Base-by-base conservation (phyloP, 2,329 filamentous ascomycete species). In the Colletotrichum orbiculare region DNA sequence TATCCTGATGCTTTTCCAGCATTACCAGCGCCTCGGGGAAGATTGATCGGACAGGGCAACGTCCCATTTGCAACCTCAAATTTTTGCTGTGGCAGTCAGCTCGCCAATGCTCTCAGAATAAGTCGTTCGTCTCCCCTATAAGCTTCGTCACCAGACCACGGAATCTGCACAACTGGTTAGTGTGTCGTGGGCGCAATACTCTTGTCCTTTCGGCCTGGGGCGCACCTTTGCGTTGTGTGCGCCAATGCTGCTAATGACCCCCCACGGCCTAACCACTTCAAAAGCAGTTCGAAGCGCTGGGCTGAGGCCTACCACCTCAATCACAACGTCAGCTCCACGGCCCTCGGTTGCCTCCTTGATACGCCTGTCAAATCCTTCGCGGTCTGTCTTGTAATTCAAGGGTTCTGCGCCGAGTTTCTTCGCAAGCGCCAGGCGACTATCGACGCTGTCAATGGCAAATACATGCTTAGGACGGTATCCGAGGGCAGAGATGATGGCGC, bases 241-340 rank as follows among this genome's bases (percentile, higher is more conserved):
- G 5, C 91, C 91, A 64, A 93, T 91, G 72, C 89, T 92, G 70
- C 88, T 90, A 69, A 94, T 91, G 45, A 85, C 85, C 6, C 91
- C 91, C 80, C 89, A 94, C 1, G 91, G 90, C 57, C 91, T 83
- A 61, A 94, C 75, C 15, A 93, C 75, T 38, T 93, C 90, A 75
- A 89, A 93, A 0, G 87, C 91, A 41, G 89, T 91, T 71, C 83
- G 86, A 73, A 94, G 76, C 2, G 91, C 91, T 42, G 88, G 85
- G 58, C 87, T 89, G 66, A 90, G 78, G 0, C 91, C 91, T 34
- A 94, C 91, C 7, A 92, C 90, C 76, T 94, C 91, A 69, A 97
- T 89, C 2, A 96, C 89, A 15, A 92, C 88, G 78, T 97, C 94
- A 12, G 94, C 94, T 7, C 94, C 94, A 43, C 94, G 84, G 8